These are phyloP conservation scores for Dipteronia sinensis DNA, from an alignment of 345 rosid species.

Conservation along the genomic window DNA sequence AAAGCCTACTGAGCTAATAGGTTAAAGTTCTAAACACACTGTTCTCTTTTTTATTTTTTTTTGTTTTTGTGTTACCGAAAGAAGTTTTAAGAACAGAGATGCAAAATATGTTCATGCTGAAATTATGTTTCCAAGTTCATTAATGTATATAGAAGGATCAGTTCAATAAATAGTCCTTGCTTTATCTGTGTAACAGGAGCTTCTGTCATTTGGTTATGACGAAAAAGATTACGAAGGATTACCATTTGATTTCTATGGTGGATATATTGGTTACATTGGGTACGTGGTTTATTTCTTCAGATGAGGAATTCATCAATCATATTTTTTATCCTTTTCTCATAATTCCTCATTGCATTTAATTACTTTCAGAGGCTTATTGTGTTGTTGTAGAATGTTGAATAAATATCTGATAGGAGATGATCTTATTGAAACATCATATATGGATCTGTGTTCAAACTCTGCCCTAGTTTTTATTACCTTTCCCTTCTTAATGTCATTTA, in stretches of 20 bases:
- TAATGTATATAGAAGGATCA: not conserved
- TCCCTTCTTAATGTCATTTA: not conserved
- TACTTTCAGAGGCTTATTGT: not conserved
- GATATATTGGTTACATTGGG: slow-evolving; percentile 94
- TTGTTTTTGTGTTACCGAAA: not conserved
- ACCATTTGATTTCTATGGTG: slow-evolving; percentile 92
- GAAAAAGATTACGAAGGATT: slow-evolving; percentile 76
- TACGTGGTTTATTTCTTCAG: slow-evolving; percentile 37
- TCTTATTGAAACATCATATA: not conserved
- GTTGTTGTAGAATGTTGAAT: not conserved
- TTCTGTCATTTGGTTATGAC: slow-evolving; percentile 57
- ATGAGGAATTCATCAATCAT: slow-evolving; percentile 14
- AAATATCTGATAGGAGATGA: not conserved
- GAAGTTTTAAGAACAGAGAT: not conserved
- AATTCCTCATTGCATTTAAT: not conserved
- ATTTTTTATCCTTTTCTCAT: not conserved
- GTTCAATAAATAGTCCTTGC: slow-evolving; percentile 1
- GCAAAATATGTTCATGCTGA: not conserved
- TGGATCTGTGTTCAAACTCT: not conserved
- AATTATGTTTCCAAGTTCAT: slow-evolving; percentile 7
- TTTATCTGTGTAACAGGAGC: slow-evolving; percentile 58
- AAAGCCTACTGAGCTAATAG: not conserved
- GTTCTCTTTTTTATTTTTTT: not conserved
- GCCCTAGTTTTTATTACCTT: not conserved
- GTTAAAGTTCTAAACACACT: not conserved